phyloP scores from a whole-genome alignment of 306 rosid species.

The Glycine tomentella region DNA sequence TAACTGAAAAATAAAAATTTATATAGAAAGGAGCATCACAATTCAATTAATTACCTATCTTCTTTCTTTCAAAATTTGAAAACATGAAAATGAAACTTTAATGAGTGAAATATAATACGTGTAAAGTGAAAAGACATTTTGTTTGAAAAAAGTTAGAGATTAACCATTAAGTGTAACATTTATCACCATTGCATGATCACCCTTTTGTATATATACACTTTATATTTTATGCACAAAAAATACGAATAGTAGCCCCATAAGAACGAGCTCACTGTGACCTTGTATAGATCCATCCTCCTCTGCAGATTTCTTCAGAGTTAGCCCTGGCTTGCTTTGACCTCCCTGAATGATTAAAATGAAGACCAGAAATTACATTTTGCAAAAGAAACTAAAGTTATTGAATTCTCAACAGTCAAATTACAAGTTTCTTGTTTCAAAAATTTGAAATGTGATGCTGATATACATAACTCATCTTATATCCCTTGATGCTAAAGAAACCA shows the following conservation, averaged over 20 bases:
- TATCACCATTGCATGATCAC: neutral
- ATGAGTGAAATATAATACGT: neutral
- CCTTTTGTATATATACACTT: neutral
- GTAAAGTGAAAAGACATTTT: neutral
- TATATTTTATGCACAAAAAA: constrained; percentile 1
- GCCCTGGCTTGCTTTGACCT: constrained; percentile 69
- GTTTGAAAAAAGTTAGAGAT: neutral
- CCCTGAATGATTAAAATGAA: constrained; percentile 53
- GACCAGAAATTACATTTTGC: neutral
- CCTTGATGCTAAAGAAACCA: neutral
- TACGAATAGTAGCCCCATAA: constrained; percentile 29
- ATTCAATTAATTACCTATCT: constrained; percentile 58
- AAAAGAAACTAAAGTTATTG: constrained; percentile 27
- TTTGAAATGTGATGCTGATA: neutral
- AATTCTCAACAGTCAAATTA: constrained; percentile 20
- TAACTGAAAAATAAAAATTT: neutral
- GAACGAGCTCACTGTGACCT: constrained; percentile 44
- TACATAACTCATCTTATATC: neutral
- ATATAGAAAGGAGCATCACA: neutral
- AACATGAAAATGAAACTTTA: neutral
- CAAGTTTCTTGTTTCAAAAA: neutral
- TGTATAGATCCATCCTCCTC: constrained; percentile 53
- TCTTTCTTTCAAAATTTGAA: constrained; percentile 2
- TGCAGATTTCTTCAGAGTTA: constrained; percentile 57
- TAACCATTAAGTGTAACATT: neutral